Percentiles rank a stretch among this genome's conserved stretches.
Conservation (phyloP, 2,329 filamentous ascomycete genomes). For the Apiospora marii region DNA sequence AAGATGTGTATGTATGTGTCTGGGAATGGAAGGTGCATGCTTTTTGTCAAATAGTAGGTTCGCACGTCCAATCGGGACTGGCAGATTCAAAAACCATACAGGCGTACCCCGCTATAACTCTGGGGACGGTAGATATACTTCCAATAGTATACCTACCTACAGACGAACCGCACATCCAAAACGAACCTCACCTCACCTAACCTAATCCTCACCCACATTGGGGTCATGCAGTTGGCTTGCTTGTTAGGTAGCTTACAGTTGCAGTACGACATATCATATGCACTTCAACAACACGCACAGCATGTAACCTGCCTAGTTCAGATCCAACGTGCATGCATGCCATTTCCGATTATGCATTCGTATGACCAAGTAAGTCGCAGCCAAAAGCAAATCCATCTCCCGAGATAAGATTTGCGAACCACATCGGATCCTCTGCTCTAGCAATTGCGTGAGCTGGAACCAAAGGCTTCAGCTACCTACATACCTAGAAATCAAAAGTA, state of each 20-base stretch:
- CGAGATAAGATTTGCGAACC: no score
- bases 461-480: no score
- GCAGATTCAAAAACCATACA: neutral
- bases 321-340: conserved; percentile 16
- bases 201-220: neutral
- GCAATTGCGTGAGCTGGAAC: no score
- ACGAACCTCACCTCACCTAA: neutral
- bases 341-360: neutral
- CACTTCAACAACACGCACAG: neutral
- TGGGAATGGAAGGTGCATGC: neutral
- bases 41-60: neutral
- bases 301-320: conserved; percentile 7
- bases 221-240: neutral
- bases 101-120: neutral
- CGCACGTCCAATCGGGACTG: neutral
- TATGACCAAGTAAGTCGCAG: neutral
- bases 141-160: neutral
- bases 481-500: no score
- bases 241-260: no score
- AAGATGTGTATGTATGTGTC: neutral
- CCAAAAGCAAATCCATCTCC: neutral
- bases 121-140: neutral
- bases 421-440: no score
- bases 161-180: no score
- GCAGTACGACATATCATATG: conserved; percentile 2